Percentiles rank a stretch among this genome's conserved stretches.
These are phyloP conservation scores for Arctostaphylos glauca DNA, from an alignment of 148 eudicot genomes.

Conservation along the genomic window DNA sequence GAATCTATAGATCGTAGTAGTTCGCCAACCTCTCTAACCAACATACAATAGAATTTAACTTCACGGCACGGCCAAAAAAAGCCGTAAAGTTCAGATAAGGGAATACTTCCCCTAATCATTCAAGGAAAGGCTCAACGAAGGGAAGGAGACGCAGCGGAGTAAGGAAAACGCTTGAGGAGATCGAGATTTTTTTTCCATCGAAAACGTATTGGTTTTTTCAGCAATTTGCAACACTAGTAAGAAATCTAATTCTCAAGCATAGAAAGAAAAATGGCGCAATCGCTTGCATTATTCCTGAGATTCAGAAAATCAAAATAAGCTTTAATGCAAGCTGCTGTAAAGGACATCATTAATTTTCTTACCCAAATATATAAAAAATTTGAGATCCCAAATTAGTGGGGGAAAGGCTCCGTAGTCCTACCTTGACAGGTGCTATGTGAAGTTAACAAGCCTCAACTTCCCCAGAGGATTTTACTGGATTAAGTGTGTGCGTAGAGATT, in stretches of 20 bases:
- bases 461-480: background rate
- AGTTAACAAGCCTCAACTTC: background rate
- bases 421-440: background rate
- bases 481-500: background rate
- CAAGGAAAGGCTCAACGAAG: too few species aligned
- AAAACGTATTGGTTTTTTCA: background rate
- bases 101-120: too few species aligned
- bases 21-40: too few species aligned
- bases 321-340: background rate
- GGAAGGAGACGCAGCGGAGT: too few species aligned
- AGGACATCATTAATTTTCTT: background rate
- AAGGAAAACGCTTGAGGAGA: too few species aligned
- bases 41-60: too few species aligned
- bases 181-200: too few species aligned
- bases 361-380: background rate
- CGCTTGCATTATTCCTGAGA: background rate
- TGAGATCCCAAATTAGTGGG: background rate
- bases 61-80: too few species aligned
- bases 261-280: conserved; percentile 2
- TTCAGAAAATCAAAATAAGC: background rate
- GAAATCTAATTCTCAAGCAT: conserved; percentile 1
- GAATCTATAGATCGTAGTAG: too few species aligned
- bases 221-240: background rate
- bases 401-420: background rate
- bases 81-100: too few species aligned